A percentile compares a stretch with the other conserved stretches of the same genome.
Conservation (phyloP, 768 basidiomycete genomes). For the Heimioporus sp. region DNA sequence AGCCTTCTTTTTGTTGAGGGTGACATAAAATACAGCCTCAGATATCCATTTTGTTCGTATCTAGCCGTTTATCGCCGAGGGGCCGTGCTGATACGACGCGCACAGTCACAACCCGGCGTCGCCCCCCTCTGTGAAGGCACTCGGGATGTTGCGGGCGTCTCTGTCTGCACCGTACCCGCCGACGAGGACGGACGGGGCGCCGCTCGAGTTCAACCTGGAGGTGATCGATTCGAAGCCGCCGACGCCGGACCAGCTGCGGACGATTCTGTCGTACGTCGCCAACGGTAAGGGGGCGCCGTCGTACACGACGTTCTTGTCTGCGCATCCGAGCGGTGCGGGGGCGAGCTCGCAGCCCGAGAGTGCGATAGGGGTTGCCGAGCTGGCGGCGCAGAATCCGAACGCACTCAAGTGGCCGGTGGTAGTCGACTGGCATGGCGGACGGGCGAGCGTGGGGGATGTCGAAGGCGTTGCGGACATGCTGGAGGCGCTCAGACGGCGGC, state of each 20-base stretch:
- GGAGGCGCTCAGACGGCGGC: constrained; percentile 59
- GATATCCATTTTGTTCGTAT: constrained; percentile 63
- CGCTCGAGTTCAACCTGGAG: constrained; percentile 69
- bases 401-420: constrained; percentile 79
- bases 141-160: constrained; percentile 57
- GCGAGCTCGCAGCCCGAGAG: constrained; percentile 38
- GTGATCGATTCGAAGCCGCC: constrained; percentile 65
- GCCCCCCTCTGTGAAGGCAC: constrained; percentile 60
- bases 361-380: constrained; percentile 43
- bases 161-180: constrained; percentile 63
- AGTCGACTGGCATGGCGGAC: constrained; percentile 72
- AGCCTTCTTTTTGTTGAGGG: neutral
- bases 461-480: constrained; percentile 68
- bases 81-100: constrained; percentile 1
- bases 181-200: constrained; percentile 39
- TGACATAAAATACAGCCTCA: constrained; percentile 40
- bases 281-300: constrained; percentile 24
- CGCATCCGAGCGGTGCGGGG: constrained; percentile 50
- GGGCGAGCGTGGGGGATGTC: constrained; percentile 61
- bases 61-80: constrained; percentile 4
- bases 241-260: constrained; percentile 63
- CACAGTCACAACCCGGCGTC: constrained; percentile 64
- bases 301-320: constrained; percentile 50
- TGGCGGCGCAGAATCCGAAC: constrained; percentile 54
- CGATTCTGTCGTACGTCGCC: constrained; percentile 59